phyloP scores from a whole-genome alignment of 2,329 filamentous ascomycete genomes.

The Colletotrichum cereale region DNA sequence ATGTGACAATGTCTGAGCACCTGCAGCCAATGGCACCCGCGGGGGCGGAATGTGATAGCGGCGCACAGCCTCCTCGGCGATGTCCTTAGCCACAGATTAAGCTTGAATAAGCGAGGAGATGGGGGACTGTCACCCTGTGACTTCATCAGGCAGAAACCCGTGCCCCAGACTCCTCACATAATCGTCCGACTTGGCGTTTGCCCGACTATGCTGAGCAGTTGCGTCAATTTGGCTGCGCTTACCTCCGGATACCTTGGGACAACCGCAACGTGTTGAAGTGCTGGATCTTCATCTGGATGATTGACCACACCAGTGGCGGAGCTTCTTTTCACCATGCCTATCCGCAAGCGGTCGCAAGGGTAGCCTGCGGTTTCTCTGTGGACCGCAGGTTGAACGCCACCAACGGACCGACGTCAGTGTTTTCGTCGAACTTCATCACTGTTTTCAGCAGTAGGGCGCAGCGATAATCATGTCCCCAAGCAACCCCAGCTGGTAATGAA shows the following conservation, averaged over 20 bases:
- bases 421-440: not conserved
- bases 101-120: conserved; percentile 21
- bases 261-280: not conserved
- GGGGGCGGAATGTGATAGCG: not conserved
- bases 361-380: not conserved
- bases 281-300: not conserved
- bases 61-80: conserved; percentile 1
- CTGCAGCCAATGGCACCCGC: not conserved
- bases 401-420: not conserved
- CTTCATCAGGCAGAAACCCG: conserved; percentile 15
- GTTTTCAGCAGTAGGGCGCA: not conserved
- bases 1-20: not conserved
- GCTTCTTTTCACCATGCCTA: conserved; percentile 1
- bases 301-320: not conserved
- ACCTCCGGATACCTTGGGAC: not conserved
- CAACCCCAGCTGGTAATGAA: not conserved
- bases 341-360: not conserved
- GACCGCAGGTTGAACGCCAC: not conserved
- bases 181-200: not conserved
- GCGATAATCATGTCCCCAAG: not conserved
- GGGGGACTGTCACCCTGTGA: not conserved
- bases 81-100: conserved; percentile 6
- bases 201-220: not conserved
- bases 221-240: not conserved
- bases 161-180: too few species aligned